Evolutionary conservation across 1,284 basidiomycete species (phyloP), one percentile per base, ranked within the genome.

Genomic region (Rugiboletus extremiorientalis): DNA sequence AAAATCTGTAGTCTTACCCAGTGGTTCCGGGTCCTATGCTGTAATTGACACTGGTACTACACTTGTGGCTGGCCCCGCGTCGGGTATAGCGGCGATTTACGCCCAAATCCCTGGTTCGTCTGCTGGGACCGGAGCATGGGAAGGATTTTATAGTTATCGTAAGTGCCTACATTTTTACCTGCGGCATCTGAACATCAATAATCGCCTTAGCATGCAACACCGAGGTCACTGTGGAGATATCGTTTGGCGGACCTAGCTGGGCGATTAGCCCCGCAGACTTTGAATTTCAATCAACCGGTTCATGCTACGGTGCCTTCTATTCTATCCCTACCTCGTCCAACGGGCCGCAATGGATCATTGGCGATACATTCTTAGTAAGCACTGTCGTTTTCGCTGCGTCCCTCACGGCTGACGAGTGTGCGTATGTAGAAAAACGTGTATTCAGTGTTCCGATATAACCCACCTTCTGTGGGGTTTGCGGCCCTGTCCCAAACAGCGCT

Each of bases 11-110:
- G 47, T 63, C 1, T 61, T 81, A 7, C 65, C 74, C 3, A 67
- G 61, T 2, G 76, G 77, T 10, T 61, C 63, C 43, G 59, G 57
- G 8, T 74, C 74, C 8, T 66, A 75, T 33, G 79, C 78, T 33
- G 76, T 75, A 10, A 83, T 84, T 53, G 83, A 84, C 63, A 84
- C 82, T 12, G 83, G 83, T 12, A 83, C 82, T 0, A 82, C 81
- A 2, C 74, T 83, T 30, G 73, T 83, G 54, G 81, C 79, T 28
- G 79, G 77, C 1, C 82, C 83, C 0, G 67, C 72, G 0, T 63
- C 61, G 8, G 74, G 69, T 8, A 79, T 82, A 27, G 62, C 71
- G 31, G 73, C 75, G 15, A 74, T 86, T 34, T 84, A 76, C 51
- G 70, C 64, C 7, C 74, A 77, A 22, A 76, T 84, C n/a, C 69